Conservation (phyloP, 495 filamentous ascomycete genomes). For the Aspergillus nanangensis region DNA sequence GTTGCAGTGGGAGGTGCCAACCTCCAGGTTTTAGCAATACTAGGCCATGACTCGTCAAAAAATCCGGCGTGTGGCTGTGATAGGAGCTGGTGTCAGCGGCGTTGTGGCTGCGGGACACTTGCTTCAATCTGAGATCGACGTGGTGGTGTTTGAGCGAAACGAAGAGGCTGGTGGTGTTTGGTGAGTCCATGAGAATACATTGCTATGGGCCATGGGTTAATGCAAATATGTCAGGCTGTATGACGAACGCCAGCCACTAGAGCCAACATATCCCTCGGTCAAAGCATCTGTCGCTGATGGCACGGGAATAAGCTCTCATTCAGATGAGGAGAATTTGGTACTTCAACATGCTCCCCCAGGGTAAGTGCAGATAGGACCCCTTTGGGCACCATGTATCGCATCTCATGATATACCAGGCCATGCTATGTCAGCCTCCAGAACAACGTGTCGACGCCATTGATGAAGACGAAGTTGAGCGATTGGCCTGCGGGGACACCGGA, state of each 20-base stretch:
- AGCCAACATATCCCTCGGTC: constrained; percentile 52
- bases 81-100: constrained; percentile 68
- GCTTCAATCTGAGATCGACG: constrained; percentile 51
- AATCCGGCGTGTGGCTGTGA: constrained; percentile 52
- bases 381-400: not conserved
- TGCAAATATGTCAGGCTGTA: constrained; percentile 40
- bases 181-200: constrained; percentile 29
- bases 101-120: constrained; percentile 61
- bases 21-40: no score
- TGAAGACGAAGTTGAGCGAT: constrained; percentile 51
- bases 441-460: constrained; percentile 59
- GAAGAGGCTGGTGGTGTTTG: constrained; percentile 57
- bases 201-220: not conserved
- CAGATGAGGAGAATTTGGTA: constrained; percentile 16
- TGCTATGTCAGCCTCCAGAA: constrained; percentile 60
- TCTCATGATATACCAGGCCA: constrained; percentile 28
- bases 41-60: no score
- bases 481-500: constrained; percentile 57
- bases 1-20: no score
- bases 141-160: constrained; percentile 62
- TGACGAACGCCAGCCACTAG: constrained; percentile 52
- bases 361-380: no score
- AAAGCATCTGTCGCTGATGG: constrained; percentile 37
- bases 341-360: constrained; percentile 50
- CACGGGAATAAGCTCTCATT: constrained; percentile 16